Evolutionary conservation across 495 filamentous ascomycete species (phyloP), one percentile per base, ranked within the genome.

Genomic region (Lepidopterella palustris): DNA sequence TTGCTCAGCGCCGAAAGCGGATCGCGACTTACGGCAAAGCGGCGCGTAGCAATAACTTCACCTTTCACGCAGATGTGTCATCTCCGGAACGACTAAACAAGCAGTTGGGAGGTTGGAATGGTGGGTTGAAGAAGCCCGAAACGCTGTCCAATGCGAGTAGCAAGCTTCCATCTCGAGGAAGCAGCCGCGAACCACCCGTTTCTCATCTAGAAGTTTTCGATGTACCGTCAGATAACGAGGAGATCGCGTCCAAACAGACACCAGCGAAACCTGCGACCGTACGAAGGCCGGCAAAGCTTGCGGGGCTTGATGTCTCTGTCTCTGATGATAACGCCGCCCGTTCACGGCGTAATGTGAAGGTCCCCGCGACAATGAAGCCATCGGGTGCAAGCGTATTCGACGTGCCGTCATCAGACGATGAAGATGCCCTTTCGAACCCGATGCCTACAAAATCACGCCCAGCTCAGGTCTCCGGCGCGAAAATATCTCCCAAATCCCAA

Each of bases 181-280:
- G 52, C 52, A 8, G 23, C 11, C 4, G 45, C 21, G 21, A 24
- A 31, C 20, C 18, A 57, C 24, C 47, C 21, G n/a, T 47, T 8
- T 23, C 52, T 23, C 52, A 28, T 9, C 27, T 13, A 20, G 52
- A 52, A 26, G 28, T 69, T 24, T 66, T 69, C 45, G 66, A 69
- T 39, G 50, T 78, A 18, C 74, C 74, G 4, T 72, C 74, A 9
- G 76, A 75, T 45, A 70, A 73, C 26, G 74, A 77, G 15, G 75
- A 74, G 40, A 42, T 39, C 26, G 21, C 35, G 11, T n/a, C 42
- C 15, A 18, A 45, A 39, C 13, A 21, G 9, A 24, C 24, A 15
- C 26, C 21, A 8, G 20, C 32, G 54, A 59, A 55, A 55, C 57
- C 51, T 42, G 10, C 27, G 20, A 18, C 58, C 3, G 2, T 47